These are phyloP conservation scores for Mortierella sp. DNA, from an alignment of 371 early-diverging fungal species.

Conservation along the genomic window DNA sequence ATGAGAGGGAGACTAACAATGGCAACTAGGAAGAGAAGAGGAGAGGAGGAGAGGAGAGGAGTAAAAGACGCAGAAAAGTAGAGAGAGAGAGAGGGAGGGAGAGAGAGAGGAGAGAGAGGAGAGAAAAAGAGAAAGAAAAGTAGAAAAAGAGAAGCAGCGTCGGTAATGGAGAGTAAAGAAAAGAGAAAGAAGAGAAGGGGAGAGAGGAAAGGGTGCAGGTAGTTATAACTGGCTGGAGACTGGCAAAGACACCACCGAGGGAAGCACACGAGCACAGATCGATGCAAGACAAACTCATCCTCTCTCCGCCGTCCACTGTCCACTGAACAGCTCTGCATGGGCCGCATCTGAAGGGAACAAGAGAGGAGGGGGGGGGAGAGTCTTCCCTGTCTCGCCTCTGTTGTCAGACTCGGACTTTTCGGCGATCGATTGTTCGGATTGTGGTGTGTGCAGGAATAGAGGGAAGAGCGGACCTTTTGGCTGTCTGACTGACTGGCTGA, in stretches of 20 bases:
- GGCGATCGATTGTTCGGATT: too few species aligned
- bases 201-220: not conserved
- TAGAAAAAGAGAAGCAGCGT: not conserved
- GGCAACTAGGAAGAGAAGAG: not conserved
- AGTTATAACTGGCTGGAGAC: not conserved
- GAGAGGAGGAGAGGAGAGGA: slow-evolving; percentile 8
- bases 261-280: not conserved
- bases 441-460: too few species aligned
- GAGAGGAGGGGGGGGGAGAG: too few species aligned
- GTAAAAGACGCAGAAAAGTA: not conserved
- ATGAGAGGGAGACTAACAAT: too few species aligned
- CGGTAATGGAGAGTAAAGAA: slow-evolving; percentile 5
- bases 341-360: too few species aligned
- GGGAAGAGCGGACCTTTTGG: too few species aligned
- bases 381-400: too few species aligned
- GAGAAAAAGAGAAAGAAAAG: not conserved
- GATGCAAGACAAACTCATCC: not conserved
- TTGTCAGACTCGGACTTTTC: too few species aligned
- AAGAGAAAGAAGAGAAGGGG: not conserved
- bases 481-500: too few species aligned
- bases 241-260: not conserved
- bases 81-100: not conserved
- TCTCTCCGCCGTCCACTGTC: too few species aligned
- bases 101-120: not conserved
- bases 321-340: too few species aligned